These are phyloP conservation scores for Trichoderma erinaceum DNA, from an alignment of 495 filamentous ascomycete genomes.

Conservation along the genomic window DNA sequence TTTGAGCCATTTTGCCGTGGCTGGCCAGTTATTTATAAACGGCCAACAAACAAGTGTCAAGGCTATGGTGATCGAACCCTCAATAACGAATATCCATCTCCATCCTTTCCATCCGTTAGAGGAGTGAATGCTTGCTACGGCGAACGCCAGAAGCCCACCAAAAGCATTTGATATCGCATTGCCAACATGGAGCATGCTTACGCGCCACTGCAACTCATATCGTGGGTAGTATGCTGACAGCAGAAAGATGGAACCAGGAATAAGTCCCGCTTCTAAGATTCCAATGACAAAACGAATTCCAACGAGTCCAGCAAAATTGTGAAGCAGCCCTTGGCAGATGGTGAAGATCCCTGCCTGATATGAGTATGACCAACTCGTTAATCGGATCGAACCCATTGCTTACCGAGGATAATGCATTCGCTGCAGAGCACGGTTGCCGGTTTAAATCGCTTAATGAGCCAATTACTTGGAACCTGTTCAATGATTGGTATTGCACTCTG, in stretches of 20 bases:
- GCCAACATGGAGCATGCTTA: slow-evolving; percentile 17
- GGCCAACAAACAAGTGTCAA: background rate
- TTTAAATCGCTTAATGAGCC: background rate
- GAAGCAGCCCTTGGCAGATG: slow-evolving; percentile 37
- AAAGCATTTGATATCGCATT: slow-evolving; percentile 17
- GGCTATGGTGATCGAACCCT: background rate
- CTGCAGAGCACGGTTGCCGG: background rate
- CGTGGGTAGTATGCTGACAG: slow-evolving; percentile 41
- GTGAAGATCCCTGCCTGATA: slow-evolving; percentile 31
- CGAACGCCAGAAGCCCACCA: slow-evolving; percentile 13
- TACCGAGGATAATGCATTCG: background rate
- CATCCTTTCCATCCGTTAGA: slow-evolving; percentile 17
- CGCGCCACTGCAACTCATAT: slow-evolving; percentile 45
- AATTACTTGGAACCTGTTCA: background rate
- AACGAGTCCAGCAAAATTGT: slow-evolving; percentile 39
- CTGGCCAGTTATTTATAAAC: slow-evolving; percentile 3
- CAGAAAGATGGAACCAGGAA: slow-evolving; percentile 42
- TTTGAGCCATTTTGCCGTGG: slow-evolving; percentile 7
- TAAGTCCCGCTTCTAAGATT: slow-evolving; percentile 43
- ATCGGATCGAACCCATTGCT: background rate
- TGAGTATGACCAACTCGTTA: background rate
- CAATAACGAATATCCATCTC: slow-evolving; percentile 14
- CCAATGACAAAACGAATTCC: slow-evolving; percentile 43
- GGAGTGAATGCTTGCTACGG: slow-evolving; percentile 12
- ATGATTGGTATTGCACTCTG: background rate